phyloP scores from a whole-genome alignment of 495 filamentous ascomycete genomes.

The Tuber calosporum region DNA sequence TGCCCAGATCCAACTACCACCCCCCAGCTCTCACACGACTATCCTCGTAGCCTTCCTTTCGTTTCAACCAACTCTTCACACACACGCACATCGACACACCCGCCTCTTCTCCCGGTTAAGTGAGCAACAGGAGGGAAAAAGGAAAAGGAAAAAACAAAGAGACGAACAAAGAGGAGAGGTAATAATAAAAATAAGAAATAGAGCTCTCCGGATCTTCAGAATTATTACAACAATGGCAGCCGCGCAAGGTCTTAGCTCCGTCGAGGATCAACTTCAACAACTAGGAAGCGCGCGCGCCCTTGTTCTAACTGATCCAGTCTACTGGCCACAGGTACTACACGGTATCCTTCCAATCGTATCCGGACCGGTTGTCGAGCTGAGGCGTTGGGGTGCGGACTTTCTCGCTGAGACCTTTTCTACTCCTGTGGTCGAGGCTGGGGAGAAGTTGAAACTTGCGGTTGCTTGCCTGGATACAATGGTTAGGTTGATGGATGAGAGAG shows the following conservation, averaged over 20 bases:
- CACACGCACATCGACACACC: conserved; percentile 17
- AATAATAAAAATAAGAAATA: conserved; percentile 14
- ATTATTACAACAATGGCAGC: conserved; percentile 9
- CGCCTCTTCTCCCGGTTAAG: conserved; percentile 9
- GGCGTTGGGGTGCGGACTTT: conserved; percentile 94
- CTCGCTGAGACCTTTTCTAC: conserved; percentile 92
- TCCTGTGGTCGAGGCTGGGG: conserved; percentile 60
- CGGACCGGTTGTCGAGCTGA: conserved; percentile 68
- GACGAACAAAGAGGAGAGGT: conserved; percentile 10
- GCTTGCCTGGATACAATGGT: conserved; percentile 66
- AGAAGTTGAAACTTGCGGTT: conserved; percentile 69
- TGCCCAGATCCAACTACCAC: not conserved
- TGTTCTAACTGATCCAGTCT: conserved; percentile 69
- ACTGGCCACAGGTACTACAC: conserved; percentile 84
- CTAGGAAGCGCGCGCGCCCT: conserved; percentile 80
- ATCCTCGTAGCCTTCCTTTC: conserved; percentile 27
- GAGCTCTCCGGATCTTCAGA: conserved; percentile 18
- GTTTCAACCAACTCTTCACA: conserved; percentile 29
- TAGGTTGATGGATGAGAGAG: conserved; percentile 65
- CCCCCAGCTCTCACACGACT: conserved; percentile 5
- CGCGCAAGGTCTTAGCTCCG: conserved; percentile 46
- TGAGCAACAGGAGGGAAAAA: conserved; percentile 5
- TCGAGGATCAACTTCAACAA: conserved; percentile 70
- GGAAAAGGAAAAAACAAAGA: conserved; percentile 11
- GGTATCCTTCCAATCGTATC: conserved; percentile 78